Evolutionary conservation across 192 early-diverging fungal genomes (phyloP).

Genomic region (Entomortierella lignicola): DNA sequence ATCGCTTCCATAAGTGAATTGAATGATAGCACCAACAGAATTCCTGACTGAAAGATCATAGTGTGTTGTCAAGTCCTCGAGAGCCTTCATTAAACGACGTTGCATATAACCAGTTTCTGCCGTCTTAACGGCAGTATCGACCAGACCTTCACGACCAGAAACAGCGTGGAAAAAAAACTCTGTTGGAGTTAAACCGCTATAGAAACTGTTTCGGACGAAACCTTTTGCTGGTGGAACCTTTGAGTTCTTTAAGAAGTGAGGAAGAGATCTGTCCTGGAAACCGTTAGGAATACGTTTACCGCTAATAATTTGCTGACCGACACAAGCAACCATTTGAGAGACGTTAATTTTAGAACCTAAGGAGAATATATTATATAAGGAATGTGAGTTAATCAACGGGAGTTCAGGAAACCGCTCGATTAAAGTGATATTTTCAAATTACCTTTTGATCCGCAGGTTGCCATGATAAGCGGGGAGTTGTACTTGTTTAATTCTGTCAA

Average conservation of each 20-base stretch:
- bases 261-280: constrained; percentile 96
- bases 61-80: constrained; percentile 95
- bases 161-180: constrained; percentile 99
- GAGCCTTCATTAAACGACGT: constrained; percentile 95
- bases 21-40: constrained; percentile 90
- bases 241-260: constrained; percentile 96
- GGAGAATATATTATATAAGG: background rate
- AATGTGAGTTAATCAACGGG: too few relatives aligned
- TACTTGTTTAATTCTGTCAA: constrained; percentile 92
- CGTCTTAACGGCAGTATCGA: constrained; percentile 99
- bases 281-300: constrained; percentile 96
- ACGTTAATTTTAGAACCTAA: constrained; percentile 95
- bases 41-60: constrained; percentile 97
- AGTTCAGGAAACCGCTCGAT: too few relatives aligned
- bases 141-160: constrained; percentile 99
- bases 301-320: constrained; percentile 99
- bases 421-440: background rate
- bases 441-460: constrained; percentile 98
- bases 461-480: constrained; percentile 99
- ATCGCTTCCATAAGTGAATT: constrained; percentile 97
- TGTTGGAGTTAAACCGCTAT: constrained; percentile 91
- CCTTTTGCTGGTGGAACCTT: constrained; percentile 94
- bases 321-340: constrained; percentile 99
- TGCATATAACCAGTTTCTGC: constrained; percentile 99
- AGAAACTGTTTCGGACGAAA: constrained; percentile 98